phyloP scores from a whole-genome alignment of 2,329 filamentous ascomycete species.

The Diaporthe longicolla region DNA sequence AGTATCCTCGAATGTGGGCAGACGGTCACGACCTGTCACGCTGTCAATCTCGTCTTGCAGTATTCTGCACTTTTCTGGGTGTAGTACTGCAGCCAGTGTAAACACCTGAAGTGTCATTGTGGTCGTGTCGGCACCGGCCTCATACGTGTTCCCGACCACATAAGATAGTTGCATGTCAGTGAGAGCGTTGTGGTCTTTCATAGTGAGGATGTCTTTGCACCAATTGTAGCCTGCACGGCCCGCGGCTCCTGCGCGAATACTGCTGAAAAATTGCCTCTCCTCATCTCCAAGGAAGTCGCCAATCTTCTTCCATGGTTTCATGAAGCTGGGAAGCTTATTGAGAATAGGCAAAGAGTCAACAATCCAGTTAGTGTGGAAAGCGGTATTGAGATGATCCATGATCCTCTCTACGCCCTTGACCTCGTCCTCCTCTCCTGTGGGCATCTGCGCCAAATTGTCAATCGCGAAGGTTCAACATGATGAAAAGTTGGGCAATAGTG shows the following conservation, averaged over 20 bases:
- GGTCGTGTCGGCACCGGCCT: constrained; percentile 61
- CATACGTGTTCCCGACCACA: constrained; percentile 53
- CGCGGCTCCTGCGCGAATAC: constrained; percentile 51
- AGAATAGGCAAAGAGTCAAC: constrained; percentile 62
- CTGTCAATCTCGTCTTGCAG: constrained; percentile 58
- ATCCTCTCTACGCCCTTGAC: constrained; percentile 48
- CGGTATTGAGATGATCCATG: constrained; percentile 38
- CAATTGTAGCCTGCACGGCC: constrained; percentile 46
- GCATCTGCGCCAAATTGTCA: constrained; percentile 44
- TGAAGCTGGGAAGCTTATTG: constrained; percentile 58
- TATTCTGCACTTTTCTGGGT: constrained; percentile 58
- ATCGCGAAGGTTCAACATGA: not conserved
- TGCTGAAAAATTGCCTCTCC: constrained; percentile 55
- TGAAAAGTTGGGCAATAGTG: not conserved
- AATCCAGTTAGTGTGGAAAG: constrained; percentile 50
- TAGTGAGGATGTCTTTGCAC: constrained; percentile 46
- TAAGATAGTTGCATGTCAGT: constrained; percentile 45
- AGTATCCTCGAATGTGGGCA: constrained; percentile 56
- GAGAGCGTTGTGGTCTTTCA: constrained; percentile 45
- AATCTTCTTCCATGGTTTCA: constrained; percentile 51
- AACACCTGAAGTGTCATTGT: constrained; percentile 57
- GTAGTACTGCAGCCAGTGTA: constrained; percentile 61
- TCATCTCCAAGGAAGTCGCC: constrained; percentile 53
- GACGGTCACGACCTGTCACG: constrained; percentile 55
- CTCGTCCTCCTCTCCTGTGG: constrained; percentile 56